Conservation (phyloP, 208 protist species). For the Leishmania tarentolae region DNA sequence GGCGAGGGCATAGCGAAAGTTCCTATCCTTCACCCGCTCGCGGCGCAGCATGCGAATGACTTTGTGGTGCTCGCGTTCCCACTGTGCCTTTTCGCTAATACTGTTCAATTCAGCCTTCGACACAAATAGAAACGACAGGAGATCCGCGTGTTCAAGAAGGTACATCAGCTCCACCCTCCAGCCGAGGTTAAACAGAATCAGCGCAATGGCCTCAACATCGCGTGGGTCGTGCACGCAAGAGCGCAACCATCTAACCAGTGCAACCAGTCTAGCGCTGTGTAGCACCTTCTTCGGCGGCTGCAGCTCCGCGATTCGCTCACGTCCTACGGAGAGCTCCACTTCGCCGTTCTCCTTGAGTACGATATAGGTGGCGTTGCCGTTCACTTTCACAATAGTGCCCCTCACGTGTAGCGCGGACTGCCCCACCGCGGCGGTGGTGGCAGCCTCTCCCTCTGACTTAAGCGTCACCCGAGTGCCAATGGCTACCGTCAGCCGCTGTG, state of each 20-base stretch:
- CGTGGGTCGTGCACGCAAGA: too few species aligned
- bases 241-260: too few species aligned
- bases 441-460: conserved; percentile 22
- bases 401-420: too few species aligned
- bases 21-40: conserved; percentile 71
- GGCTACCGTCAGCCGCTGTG: conserved; percentile 34
- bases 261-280: too few species aligned
- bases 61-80: conserved; percentile 69
- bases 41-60: conserved; percentile 41
- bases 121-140: neutral
- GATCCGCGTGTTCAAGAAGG: neutral
- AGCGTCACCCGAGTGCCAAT: conserved; percentile 44
- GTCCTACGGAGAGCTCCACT: conserved; percentile 74
- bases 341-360: conserved; percentile 78
- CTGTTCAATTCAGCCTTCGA: neutral
- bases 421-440: conserved; percentile 1
- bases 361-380: conserved; percentile 78
- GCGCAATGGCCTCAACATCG: neutral
- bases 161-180: neutral
- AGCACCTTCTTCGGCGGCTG: too few species aligned
- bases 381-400: conserved; percentile 72
- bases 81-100: conserved; percentile 22
- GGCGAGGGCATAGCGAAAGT: conserved; percentile 55
- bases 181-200: neutral
- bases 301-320: too few species aligned